phyloP scores from a whole-genome alignment of 768 basidiomycete species.

The Coprinellus micaceus region DNA sequence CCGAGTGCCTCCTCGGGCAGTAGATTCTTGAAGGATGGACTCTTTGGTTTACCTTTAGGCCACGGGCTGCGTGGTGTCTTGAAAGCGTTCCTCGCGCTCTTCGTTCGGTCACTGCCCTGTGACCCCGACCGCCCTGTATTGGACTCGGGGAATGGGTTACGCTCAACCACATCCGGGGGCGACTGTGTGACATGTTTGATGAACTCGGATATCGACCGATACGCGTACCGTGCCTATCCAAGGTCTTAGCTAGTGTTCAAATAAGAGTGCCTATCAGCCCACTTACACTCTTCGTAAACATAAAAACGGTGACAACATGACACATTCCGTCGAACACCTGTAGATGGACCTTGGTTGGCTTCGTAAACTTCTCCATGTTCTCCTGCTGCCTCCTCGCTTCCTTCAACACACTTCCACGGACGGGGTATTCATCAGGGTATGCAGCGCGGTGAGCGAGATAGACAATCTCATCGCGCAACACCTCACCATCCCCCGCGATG shows the following conservation, averaged over 20 bases:
- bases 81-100: too few relatives aligned
- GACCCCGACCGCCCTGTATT: too few relatives aligned
- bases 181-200: conserved; percentile 48
- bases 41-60: too few relatives aligned
- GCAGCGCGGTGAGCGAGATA: conserved; percentile 80
- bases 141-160: conserved; percentile 46
- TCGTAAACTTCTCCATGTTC: conserved; percentile 47
- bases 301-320: conserved; percentile 72
- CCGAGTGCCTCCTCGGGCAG: too few relatives aligned
- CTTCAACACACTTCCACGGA: conserved; percentile 48
- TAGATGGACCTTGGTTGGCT: conserved; percentile 64
- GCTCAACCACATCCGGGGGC: conserved; percentile 32
- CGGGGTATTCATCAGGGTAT: conserved; percentile 60
- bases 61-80: too few relatives aligned
- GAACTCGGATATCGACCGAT: conserved; percentile 56
- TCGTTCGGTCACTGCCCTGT: too few relatives aligned
- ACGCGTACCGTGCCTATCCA: conserved; percentile 54
- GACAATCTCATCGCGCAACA: conserved; percentile 73
- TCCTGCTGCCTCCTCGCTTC: conserved; percentile 45
- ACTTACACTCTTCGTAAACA: conserved; percentile 55
- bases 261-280: too few relatives aligned
- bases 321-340: conserved; percentile 77
- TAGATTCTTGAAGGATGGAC: too few relatives aligned
- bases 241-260: background rate
- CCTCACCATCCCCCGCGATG: conserved; percentile 68